Conservation (phyloP, 2,329 filamentous ascomycete genomes). For the Ciborinia camelliae region DNA sequence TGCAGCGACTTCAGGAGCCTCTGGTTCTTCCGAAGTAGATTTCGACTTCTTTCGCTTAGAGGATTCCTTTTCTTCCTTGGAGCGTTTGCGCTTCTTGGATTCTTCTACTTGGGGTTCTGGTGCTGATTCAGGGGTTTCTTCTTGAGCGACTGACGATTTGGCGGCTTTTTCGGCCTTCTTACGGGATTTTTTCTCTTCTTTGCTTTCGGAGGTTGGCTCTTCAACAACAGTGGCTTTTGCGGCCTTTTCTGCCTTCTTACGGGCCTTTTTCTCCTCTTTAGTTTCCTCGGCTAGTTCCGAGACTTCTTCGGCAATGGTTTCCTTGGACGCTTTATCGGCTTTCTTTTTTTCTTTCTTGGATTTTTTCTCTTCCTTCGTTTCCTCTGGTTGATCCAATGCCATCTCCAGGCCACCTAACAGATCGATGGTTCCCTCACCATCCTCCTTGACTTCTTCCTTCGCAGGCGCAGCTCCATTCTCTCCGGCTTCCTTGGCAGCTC, state of each 20-base stretch:
- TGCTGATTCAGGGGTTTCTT: conserved; percentile 5
- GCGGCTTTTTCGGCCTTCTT: conserved; percentile 20
- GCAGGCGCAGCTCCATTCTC: neutral
- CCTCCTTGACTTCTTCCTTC: neutral
- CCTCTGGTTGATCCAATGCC: neutral
- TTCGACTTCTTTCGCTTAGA: conserved; percentile 18
- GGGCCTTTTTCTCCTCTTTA: conserved; percentile 3
- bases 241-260: neutral
- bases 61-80: conserved; percentile 21
- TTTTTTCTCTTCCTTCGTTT: conserved; percentile 5
- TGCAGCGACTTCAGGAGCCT: conserved; percentile 12
- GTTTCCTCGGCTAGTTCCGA: neutral
- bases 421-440: neutral
- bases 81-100: conserved; percentile 21
- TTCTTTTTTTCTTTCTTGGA: neutral
- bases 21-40: conserved; percentile 3
- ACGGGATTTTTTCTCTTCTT: conserved; percentile 9
- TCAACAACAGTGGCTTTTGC: neutral
- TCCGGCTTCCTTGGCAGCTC: neutral
- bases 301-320: neutral
- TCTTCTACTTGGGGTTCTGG: conserved; percentile 1
- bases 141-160: conserved; percentile 17
- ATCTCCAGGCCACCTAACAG: conserved; percentile 2
- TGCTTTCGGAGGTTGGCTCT: neutral
- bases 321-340: neutral